These are phyloP conservation scores for Antitrichia curtipendula DNA, from an alignment of 225 moss, liverwort and hornwort genomes.

Conservation along the genomic window DNA sequence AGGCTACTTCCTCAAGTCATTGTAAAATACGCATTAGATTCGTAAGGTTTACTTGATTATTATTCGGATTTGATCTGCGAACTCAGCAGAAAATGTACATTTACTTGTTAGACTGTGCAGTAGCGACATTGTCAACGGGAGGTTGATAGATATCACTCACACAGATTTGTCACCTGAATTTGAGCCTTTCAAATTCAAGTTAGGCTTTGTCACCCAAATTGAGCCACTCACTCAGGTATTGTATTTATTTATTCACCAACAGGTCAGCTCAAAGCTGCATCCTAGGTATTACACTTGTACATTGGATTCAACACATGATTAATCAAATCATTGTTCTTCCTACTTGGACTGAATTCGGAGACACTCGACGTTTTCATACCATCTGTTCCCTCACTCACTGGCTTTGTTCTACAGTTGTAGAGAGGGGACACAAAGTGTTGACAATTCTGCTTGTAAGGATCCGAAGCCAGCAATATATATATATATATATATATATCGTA, in stretches of 20 bases:
- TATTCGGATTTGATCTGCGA: background rate
- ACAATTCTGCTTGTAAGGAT: background rate
- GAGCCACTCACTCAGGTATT: background rate
- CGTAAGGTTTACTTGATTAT: background rate
- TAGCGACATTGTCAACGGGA: background rate
- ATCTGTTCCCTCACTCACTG: background rate
- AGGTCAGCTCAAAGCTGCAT: background rate
- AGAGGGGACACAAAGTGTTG: background rate
- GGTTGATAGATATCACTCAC: background rate
- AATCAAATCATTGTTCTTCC: background rate
- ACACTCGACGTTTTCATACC: background rate
- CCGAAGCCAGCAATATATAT: background rate
- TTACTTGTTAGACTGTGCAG: background rate
- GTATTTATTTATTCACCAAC: background rate
- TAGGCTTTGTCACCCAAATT: background rate
- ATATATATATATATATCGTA: too few species aligned
- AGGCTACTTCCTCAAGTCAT: slow-evolving; percentile 24
- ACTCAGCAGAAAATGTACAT: background rate
- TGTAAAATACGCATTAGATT: background rate
- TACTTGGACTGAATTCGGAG: background rate
- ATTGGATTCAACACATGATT: background rate
- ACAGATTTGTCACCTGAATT: background rate
- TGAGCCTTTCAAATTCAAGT: background rate
- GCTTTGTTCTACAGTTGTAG: background rate
- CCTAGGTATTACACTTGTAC: background rate